Conservation (phyloP, 2,329 filamentous ascomycete species). For the Nemania sp. region DNA sequence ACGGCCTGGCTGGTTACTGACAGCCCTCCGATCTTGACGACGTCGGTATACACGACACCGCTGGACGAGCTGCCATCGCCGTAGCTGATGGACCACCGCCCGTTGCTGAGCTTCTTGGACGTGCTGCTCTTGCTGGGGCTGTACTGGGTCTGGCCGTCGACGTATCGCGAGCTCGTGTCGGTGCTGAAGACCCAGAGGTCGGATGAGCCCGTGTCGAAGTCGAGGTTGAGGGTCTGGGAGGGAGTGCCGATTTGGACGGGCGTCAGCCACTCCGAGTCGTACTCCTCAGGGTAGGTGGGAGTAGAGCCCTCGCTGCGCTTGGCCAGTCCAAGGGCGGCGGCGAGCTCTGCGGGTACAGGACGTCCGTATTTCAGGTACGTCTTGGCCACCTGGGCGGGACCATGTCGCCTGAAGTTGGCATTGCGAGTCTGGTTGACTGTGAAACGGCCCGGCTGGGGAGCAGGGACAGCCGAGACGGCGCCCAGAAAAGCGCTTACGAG, state of each 20-base stretch:
- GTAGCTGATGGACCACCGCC: conserved; percentile 34
- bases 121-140: conserved; percentile 30
- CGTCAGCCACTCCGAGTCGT: conserved; percentile 32
- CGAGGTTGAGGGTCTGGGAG: conserved; percentile 34
- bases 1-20: conserved; percentile 31
- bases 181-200: conserved; percentile 39
- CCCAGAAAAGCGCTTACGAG: conserved; percentile 25
- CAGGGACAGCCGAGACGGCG: conserved; percentile 25
- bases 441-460: conserved; percentile 25
- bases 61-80: conserved; percentile 35
- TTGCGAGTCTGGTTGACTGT: conserved; percentile 29
- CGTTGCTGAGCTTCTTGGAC: conserved; percentile 24
- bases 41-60: conserved; percentile 39
- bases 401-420: conserved; percentile 26
- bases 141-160: conserved; percentile 33
- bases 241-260: conserved; percentile 37
- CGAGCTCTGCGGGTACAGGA: conserved; percentile 25
- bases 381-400: conserved; percentile 30
- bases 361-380: conserved; percentile 31
- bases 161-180: conserved; percentile 21
- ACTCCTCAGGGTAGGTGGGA: conserved; percentile 20
- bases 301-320: conserved; percentile 26
- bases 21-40: conserved; percentile 30
- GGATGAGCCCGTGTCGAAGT: conserved; percentile 38
- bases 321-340: conserved; percentile 17